Percentiles rank a stretch among this genome's conserved stretches.
phyloP scores from a whole-genome alignment of 805 yeast species.

The Teunomyces tritomae region DNA sequence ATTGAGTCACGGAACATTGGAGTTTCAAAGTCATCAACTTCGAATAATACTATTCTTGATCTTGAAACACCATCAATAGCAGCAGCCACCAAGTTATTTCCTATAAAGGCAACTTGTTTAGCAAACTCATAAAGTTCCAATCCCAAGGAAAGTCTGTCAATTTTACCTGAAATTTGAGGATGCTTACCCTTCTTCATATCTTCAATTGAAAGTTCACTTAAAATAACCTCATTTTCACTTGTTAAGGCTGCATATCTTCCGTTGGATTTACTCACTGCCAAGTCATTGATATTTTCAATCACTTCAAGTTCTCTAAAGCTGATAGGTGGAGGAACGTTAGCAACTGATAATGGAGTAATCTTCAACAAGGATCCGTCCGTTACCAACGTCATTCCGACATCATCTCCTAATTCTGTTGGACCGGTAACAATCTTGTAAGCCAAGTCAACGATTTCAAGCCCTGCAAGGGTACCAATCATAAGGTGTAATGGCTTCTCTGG shows the following conservation, averaged over 20 bases:
- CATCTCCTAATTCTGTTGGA: conserved; percentile 64
- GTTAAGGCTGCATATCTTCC: conserved; percentile 57
- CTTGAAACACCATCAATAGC: conserved; percentile 51
- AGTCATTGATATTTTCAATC: conserved; percentile 53
- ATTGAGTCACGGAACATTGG: conserved; percentile 43
- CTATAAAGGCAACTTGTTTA: conserved; percentile 64
- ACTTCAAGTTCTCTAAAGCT: conserved; percentile 64
- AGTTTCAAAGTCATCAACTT: conserved; percentile 39
- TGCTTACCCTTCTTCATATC: conserved; percentile 47
- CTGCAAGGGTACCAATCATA: conserved; percentile 55
- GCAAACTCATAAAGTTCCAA: conserved; percentile 40
- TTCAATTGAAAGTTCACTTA: conserved; percentile 47
- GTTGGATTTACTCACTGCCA: conserved; percentile 62
- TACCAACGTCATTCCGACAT: conserved; percentile 76
- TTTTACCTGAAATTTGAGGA: conserved; percentile 39
- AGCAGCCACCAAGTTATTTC: conserved; percentile 53
- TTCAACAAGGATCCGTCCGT: conserved; percentile 71
- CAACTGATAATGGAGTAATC: conserved; percentile 78
- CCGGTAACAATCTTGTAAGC: conserved; percentile 64
- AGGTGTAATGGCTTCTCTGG: conserved; percentile 82
- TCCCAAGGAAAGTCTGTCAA: conserved; percentile 35
- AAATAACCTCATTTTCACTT: conserved; percentile 29
- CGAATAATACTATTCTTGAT: conserved; percentile 52
- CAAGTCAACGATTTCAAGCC: conserved; percentile 65
- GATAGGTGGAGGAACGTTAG: conserved; percentile 95